Conservation (phyloP, 768 basidiomycete species). For the Mycena floridula region DNA sequence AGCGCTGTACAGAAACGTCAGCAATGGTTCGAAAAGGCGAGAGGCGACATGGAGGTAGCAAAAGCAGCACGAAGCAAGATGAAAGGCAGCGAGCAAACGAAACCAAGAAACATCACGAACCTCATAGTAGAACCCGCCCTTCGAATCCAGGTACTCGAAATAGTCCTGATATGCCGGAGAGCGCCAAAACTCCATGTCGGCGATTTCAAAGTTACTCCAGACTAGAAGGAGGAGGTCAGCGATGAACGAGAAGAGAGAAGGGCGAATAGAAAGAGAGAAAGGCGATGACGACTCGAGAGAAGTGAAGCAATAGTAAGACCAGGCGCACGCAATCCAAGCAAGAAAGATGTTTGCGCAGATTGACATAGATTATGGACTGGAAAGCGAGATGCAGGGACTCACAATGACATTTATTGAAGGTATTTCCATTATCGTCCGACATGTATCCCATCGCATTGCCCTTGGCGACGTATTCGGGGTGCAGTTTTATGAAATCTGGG, state of each 20-base stretch:
- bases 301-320: background rate
- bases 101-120: too few relatives aligned
- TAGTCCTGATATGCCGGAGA: constrained; percentile 55
- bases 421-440: constrained; percentile 62
- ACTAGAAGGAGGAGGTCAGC: too few relatives aligned
- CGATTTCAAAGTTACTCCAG: constrained; percentile 75
- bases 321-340: background rate
- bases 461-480: constrained; percentile 50
- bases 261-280: background rate
- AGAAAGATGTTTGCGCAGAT: constrained; percentile 28
- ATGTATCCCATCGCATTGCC: constrained; percentile 62
- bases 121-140: constrained; percentile 70
- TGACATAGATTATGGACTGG: constrained; percentile 30
- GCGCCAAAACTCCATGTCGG: constrained; percentile 62
- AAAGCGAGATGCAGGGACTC: constrained; percentile 27
- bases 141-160: constrained; percentile 57
- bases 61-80: constrained; percentile 19
- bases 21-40: constrained; percentile 30
- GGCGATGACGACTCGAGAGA: background rate
- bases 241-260: too few relatives aligned
- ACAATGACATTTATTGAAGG: constrained; percentile 80
- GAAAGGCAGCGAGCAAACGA: too few relatives aligned
- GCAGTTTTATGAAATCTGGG: constrained; percentile 51
- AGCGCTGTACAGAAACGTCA: constrained; percentile 34
- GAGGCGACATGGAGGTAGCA: constrained; percentile 24